Conservation (phyloP, 2,329 filamentous ascomycete genomes). For the Dactylella cylindrospora region DNA sequence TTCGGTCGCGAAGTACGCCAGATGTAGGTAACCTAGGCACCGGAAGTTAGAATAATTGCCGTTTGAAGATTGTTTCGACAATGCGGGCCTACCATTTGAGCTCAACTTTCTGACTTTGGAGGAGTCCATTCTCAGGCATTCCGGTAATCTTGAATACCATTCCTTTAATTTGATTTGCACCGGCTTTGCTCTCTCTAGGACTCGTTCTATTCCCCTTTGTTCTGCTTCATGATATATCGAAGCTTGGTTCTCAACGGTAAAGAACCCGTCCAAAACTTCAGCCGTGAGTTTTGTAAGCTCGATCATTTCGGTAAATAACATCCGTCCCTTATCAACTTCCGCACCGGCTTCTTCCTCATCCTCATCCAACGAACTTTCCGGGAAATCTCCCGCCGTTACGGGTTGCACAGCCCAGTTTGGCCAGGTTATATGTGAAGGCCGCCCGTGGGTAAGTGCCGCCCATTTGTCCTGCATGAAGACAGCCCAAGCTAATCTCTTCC, state of each 20-base stretch:
- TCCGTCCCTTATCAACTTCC: conserved; percentile 55
- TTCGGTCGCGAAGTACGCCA: conserved; percentile 90
- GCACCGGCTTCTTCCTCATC: conserved; percentile 53
- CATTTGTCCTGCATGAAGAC: conserved; percentile 94
- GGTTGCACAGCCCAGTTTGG: conserved; percentile 74
- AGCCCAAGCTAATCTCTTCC: conserved; percentile 86
- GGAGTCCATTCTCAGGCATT: conserved; percentile 55
- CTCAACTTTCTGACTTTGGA: conserved; percentile 54
- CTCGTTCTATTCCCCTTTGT: conserved; percentile 50
- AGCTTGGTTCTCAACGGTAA: conserved; percentile 51
- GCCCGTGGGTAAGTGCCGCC: conserved; percentile 80
- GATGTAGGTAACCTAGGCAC: conserved; percentile 71
- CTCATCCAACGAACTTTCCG: conserved; percentile 66
- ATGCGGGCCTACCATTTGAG: conserved; percentile 57
- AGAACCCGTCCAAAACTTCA: conserved; percentile 58
- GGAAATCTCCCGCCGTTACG: conserved; percentile 69
- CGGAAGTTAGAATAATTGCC: background rate
- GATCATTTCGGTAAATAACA: conserved; percentile 59
- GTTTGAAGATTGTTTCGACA: background rate
- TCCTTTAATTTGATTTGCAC: conserved; percentile 57
- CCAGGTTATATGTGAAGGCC: conserved; percentile 73
- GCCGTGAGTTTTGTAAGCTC: conserved; percentile 58
- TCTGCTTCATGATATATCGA: conserved; percentile 38
- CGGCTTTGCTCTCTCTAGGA: conserved; percentile 57
- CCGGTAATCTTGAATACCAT: conserved; percentile 57